Conservation (phyloP, 441 rosid genomes). For the Biscutella auriculata region DNA sequence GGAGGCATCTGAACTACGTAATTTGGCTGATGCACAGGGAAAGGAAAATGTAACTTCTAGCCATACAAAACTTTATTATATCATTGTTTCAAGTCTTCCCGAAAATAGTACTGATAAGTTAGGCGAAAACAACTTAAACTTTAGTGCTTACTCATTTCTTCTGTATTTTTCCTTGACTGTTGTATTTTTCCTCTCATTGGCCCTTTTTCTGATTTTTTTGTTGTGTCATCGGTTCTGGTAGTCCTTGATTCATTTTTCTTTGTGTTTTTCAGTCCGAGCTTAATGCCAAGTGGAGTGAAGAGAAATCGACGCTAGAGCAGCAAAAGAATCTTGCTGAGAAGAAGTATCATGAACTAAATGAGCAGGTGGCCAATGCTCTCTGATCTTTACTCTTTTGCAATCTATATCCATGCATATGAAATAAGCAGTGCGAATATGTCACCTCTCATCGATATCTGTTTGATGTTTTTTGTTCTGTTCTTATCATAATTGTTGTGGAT, state of each 20-base stretch:
- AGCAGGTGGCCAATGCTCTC: conserved; percentile 47
- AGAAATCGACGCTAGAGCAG: conserved; percentile 49
- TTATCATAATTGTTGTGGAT: not conserved
- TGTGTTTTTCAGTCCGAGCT: conserved; percentile 43
- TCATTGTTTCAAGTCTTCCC: not conserved
- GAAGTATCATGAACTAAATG: conserved; percentile 67
- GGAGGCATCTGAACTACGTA: conserved; percentile 65
- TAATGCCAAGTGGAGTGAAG: conserved; percentile 57
- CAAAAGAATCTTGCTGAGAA: conserved; percentile 57
- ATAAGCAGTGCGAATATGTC: not conserved
- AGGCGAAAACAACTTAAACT: not conserved
- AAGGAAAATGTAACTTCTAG: conserved; percentile 52
- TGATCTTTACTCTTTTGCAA: not conserved
- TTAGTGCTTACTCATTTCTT: not conserved
- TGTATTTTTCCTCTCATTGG: not conserved
- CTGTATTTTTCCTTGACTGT: not conserved
- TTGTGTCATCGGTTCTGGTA: not conserved
- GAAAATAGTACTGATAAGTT: not conserved
- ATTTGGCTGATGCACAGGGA: conserved; percentile 43
- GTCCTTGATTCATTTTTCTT: not conserved
- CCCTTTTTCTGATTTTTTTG: not conserved
- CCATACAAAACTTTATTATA: not conserved
- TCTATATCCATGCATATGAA: not conserved
- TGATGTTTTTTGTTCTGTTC: conserved; percentile 2
- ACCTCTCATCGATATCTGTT: not conserved